phyloP scores from a whole-genome alignment of 345 rosid species.

The Corymbia maculata region DNA sequence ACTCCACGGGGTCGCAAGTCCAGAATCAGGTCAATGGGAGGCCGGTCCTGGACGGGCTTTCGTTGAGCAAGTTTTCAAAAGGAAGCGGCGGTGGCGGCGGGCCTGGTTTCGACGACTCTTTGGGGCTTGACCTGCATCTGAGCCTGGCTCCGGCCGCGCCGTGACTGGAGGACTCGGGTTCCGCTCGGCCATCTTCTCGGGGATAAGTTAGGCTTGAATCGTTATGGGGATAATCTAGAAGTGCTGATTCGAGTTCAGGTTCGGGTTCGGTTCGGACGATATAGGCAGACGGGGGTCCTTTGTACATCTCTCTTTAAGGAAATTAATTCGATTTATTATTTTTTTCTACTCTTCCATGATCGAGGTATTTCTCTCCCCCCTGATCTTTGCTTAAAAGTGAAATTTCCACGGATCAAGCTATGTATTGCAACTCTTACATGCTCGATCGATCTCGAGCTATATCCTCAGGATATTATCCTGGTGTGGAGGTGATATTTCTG shows the following conservation, averaged over 20 bases:
- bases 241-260: neutral
- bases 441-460: neutral
- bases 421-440: neutral
- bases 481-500: neutral
- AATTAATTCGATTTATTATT: slow-evolving; percentile 4
- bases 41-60: slow-evolving; percentile 25
- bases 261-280: neutral
- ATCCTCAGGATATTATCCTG: neutral
- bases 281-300: neutral
- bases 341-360: neutral
- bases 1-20: slow-evolving; percentile 7
- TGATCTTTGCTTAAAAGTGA: neutral
- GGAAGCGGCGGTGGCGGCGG: slow-evolving; percentile 38
- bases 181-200: neutral
- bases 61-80: slow-evolving; percentile 59
- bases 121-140: slow-evolving; percentile 88
- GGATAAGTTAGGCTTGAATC: neutral
- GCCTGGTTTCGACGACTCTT: slow-evolving; percentile 56
- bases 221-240: neutral
- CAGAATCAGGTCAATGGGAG: slow-evolving; percentile 15
- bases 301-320: slow-evolving; percentile 3
- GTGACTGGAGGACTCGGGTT: slow-evolving; percentile 8
- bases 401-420: neutral
- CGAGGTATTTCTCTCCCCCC: neutral
- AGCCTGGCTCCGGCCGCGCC: slow-evolving; percentile 87